Evolutionary conservation across 257 asterid genomes (phyloP), one percentile per base, ranked within the genome.

Genomic region (Echium plantagineum): DNA sequence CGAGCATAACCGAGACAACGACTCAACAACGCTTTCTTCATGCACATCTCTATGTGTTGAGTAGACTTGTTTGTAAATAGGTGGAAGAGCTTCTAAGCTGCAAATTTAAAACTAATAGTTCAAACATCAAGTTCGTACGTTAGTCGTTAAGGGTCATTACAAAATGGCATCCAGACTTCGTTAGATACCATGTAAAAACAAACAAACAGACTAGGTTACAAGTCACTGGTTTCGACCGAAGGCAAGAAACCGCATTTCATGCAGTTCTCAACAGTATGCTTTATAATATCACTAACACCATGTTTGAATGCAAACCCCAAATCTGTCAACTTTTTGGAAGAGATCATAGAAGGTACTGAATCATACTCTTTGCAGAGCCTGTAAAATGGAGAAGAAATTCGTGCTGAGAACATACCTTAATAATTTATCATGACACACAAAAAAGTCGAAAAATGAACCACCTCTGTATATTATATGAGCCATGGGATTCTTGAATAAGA

Each of bases 291-390:
- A 26, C 60, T 51, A 63, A 80, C 62, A n/a, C 78, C 69, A 64
- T 77, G 75, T 59, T 81, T 72, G 77, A 69, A 87, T 63, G 62
- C 61, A 76, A 81, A 90, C 30, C 98, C 98, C 55, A 81, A 51
- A 9, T 72, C 86, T 70, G 69, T 73, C n/a, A 87, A 77, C 80
- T 82, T 90, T 66, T 75, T 80, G 2, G 96, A 85, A 32, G 88
- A 87, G 49, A 87, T 85, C 70, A 63, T 75, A 48, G 69, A 59
- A 5, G 91, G 95, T 60, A 67, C 60, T 2, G 74, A 66, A 55
- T 77, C 72, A 30, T 60, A 66, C 52, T 69, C 76, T 52, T 55
- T 55, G 21, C 57, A 54, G 35, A 52, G 17, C 80, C 95, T 80
- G 71, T 21, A 63, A 71, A 32, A 48, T 15, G 1, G 22, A 4